Percentiles rank a stretch among this genome's conserved stretches.
These are phyloP conservation scores for Aspergillus eucalypticola DNA, from an alignment of 2,329 filamentous ascomycete genomes.

Conservation along the genomic window DNA sequence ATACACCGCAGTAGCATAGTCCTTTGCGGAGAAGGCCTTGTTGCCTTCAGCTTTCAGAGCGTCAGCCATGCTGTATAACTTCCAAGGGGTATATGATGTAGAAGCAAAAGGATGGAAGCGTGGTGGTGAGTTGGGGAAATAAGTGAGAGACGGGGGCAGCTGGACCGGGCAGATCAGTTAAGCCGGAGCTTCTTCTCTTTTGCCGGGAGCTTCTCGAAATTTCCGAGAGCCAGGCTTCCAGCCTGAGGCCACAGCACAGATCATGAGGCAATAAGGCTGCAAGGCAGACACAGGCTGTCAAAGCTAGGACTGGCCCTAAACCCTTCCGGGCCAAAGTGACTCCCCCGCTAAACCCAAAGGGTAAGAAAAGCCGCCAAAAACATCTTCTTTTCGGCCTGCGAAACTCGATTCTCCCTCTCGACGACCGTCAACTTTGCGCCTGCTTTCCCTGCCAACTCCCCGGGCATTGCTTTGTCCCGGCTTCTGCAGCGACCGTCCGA, in stretches of 20 bases:
- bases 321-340: constrained; percentile 17
- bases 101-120: background rate
- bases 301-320: constrained; percentile 20
- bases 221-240: constrained; percentile 32
- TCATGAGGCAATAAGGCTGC: constrained; percentile 12
- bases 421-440: constrained; percentile 7
- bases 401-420: background rate
- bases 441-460: background rate
- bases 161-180: constrained; percentile 11
- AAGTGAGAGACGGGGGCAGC: constrained; percentile 15
- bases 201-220: constrained; percentile 47
- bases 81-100: constrained; percentile 2
- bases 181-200: constrained; percentile 22
- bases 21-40: constrained; percentile 96
- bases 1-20: constrained; percentile 94
- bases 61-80: constrained; percentile 59
- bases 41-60: constrained; percentile 97
- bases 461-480: background rate
- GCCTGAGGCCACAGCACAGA: constrained; percentile 25
- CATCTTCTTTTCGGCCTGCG: constrained; percentile 19
- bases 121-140: constrained; percentile 3
- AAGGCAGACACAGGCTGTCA: constrained; percentile 8
- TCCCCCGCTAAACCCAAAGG: constrained; percentile 25
- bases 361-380: constrained; percentile 32
- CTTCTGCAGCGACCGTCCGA: constrained; percentile 1